A percentile compares a stretch with the other conserved stretches of the same genome.
phyloP scores from a whole-genome alignment of 164 flowering plant species.

The Annona cherimola region DNA sequence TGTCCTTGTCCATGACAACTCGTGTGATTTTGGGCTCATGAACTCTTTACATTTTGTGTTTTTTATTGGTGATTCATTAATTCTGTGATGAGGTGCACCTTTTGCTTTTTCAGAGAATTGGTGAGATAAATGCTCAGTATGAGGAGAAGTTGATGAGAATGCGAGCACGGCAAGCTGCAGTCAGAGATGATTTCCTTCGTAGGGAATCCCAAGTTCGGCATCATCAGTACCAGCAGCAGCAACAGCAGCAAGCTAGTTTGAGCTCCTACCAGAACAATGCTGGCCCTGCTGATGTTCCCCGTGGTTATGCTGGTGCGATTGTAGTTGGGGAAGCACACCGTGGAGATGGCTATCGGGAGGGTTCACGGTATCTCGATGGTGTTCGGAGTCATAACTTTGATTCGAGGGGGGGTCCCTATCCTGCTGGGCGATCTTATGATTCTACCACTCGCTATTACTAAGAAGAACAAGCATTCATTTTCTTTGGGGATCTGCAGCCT shows the following conservation, averaged over 20 bases:
- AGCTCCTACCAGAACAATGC: conserved; percentile 26
- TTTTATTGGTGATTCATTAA: background rate
- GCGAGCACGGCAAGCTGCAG: conserved; percentile 42
- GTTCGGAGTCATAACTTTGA: conserved; percentile 46
- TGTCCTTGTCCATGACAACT: background rate
- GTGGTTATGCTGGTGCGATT: conserved; percentile 23
- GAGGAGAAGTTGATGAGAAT: conserved; percentile 44
- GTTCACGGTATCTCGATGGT: conserved; percentile 39
- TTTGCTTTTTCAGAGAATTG: conserved; percentile 39
- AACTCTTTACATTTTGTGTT: too few species aligned
- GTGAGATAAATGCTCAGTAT: conserved; percentile 38
- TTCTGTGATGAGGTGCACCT: background rate
- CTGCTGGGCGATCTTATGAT: conserved; percentile 60
- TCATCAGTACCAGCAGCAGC: conserved; percentile 47
- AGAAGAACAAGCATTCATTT: background rate
- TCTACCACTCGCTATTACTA: conserved; percentile 46
- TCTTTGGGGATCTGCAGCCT: too few species aligned
- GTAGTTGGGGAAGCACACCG: conserved; percentile 33
- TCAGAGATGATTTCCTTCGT: conserved; percentile 52
- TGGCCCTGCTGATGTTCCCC: conserved; percentile 31
- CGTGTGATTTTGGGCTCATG: background rate
- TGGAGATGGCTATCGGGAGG: conserved; percentile 50
- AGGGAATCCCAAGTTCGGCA: conserved; percentile 42
- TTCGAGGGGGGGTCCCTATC: conserved; percentile 57
- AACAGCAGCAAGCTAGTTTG: conserved; percentile 40